Conservation (phyloP, 2,329 filamentous ascomycete species). For the Aspergillus sp. region DNA sequence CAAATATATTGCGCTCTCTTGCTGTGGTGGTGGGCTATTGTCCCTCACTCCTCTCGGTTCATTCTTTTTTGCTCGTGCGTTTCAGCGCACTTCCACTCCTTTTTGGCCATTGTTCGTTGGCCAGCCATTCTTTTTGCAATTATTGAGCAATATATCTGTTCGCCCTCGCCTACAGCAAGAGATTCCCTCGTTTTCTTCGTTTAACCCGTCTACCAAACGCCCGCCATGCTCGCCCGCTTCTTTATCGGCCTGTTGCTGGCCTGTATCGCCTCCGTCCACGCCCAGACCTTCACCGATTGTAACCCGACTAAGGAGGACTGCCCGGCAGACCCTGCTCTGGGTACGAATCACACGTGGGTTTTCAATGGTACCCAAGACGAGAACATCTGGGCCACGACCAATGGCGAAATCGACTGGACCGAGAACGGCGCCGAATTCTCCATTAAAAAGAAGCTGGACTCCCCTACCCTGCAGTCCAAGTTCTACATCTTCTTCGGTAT, state of each 20-base stretch:
- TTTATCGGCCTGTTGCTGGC: constrained; percentile 22
- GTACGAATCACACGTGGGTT: constrained; percentile 52
- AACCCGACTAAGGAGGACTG: constrained; percentile 68
- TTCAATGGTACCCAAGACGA: constrained; percentile 57
- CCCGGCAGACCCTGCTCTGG: constrained; percentile 63
- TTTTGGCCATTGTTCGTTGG: constrained; percentile 3
- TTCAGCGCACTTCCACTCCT: constrained; percentile 24
- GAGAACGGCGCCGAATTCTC: constrained; percentile 63
- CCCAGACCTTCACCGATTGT: constrained; percentile 72
- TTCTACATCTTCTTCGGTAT: constrained; percentile 85
- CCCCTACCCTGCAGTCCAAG: constrained; percentile 69
- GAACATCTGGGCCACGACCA: constrained; percentile 62
- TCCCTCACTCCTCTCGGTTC: constrained; percentile 3
- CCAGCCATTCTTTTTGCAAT: neutral
- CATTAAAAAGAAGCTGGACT: constrained; percentile 62
- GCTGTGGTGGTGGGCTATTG: constrained; percentile 13
- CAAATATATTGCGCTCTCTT: neutral
- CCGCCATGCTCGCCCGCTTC: constrained; percentile 21
- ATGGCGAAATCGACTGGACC: constrained; percentile 58
- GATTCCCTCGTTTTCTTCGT: neutral
- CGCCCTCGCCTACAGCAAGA: neutral
- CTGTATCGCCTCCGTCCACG: constrained; percentile 33
- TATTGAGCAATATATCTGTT: neutral
- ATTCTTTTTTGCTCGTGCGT: constrained; percentile 18
- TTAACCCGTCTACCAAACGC: neutral